Evolutionary conservation across 2,329 filamentous ascomycete genomes (phyloP).

Genomic region (Microdochium nivale): DNA sequence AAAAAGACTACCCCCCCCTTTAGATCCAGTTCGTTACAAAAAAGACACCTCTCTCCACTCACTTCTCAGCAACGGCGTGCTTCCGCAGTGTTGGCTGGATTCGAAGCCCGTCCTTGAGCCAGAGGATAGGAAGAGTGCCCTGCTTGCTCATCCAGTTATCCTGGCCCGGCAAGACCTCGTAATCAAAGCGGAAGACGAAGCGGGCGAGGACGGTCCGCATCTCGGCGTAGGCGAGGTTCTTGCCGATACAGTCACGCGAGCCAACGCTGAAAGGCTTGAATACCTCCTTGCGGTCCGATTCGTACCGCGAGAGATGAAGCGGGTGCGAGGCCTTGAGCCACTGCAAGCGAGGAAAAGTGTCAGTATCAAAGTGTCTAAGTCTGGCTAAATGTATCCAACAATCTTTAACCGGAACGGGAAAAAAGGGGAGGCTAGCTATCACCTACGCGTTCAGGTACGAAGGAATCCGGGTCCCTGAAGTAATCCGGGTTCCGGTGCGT

Average conservation of each 20-base stretch:
- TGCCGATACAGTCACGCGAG: constrained; percentile 4
- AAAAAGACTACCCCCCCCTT: too few relatives aligned
- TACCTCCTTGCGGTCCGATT: constrained; percentile 2
- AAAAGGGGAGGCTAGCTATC: not conserved
- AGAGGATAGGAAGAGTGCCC: not conserved
- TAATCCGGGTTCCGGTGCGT: constrained; percentile 59
- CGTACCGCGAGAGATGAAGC: constrained; percentile 5
- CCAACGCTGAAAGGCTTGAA: constrained; percentile 6
- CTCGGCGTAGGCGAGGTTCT: constrained; percentile 52
- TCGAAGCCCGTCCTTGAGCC: too few relatives aligned
- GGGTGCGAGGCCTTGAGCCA: constrained; percentile 3
- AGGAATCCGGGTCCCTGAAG: constrained; percentile 50
- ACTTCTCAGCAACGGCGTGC: too few relatives aligned
- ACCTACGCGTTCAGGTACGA: constrained; percentile 45
- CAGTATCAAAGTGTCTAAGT: too few relatives aligned
- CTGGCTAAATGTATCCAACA: too few relatives aligned
- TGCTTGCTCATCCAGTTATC: not conserved
- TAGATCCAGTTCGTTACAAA: too few relatives aligned
- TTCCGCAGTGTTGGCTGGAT: too few relatives aligned
- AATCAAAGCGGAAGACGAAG: constrained; percentile 51
- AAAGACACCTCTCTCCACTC: too few relatives aligned
- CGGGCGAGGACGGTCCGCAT: constrained; percentile 55
- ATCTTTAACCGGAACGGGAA: not conserved
- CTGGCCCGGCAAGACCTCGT: not conserved
- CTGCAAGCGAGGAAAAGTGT: constrained; percentile 9